Evolutionary conservation across 345 rosid genomes (phyloP).

Genomic region (Arabidopsis arenosa): DNA sequence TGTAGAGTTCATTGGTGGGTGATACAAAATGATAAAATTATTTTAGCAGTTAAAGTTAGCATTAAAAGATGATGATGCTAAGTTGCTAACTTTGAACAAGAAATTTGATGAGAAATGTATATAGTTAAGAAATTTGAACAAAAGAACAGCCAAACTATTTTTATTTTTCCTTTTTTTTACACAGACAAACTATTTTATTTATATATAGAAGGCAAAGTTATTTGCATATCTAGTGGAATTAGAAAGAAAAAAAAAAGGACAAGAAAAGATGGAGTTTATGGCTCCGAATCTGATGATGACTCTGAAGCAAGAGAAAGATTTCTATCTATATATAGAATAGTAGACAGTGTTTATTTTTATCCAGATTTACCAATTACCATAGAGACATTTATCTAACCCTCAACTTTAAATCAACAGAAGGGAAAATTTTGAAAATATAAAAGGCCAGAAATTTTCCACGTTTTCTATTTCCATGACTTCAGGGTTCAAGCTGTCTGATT

Average conservation of each 20-base stretch:
- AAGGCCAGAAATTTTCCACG: conserved; percentile 25
- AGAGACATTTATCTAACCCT: conserved; percentile 1
- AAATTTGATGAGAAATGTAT: too few species aligned
- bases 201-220: neutral
- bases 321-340: conserved; percentile 34
- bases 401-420: neutral
- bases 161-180: too few species aligned
- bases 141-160: neutral
- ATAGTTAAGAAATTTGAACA: neutral
- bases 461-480: conserved; percentile 3
- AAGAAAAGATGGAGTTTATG: conserved; percentile 28
- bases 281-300: conserved; percentile 24
- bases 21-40: too few species aligned
- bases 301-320: conserved; percentile 26
- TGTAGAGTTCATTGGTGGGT: too few species aligned
- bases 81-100: too few species aligned
- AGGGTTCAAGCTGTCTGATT: neutral
- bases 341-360: conserved; percentile 17
- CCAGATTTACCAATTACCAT: neutral
- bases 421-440: neutral
- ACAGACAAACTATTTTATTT: neutral
- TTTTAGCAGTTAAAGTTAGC: too few species aligned
- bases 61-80: too few species aligned
- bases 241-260: neutral
- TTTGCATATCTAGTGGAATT: neutral